A percentile compares a stretch with the other conserved stretches of the same genome.
Conservation (phyloP, 2,329 filamentous ascomycete species). For the Atkinsonella hypoxylon region DNA sequence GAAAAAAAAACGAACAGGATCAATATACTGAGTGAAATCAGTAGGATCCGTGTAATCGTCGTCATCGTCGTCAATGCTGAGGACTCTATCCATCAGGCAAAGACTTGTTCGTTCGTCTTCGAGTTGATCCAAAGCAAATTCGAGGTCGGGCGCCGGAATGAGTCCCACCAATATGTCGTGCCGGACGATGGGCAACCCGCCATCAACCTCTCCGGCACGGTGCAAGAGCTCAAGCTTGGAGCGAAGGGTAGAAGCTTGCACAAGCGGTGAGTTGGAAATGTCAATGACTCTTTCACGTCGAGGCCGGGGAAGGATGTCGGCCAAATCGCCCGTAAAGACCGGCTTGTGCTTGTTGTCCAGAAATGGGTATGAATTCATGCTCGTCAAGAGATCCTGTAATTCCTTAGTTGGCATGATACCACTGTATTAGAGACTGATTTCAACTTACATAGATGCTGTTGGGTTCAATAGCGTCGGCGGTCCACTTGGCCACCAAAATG, state of each 20-base stretch:
- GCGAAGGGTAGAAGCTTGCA: conserved; percentile 66
- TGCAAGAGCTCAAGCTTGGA: conserved; percentile 73
- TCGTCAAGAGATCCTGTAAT: conserved; percentile 69
- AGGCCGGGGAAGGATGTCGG: conserved; percentile 70
- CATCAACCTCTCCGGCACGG: conserved; percentile 78
- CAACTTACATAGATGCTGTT: conserved; percentile 73
- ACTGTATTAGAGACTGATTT: not conserved
- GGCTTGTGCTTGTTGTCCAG: conserved; percentile 94
- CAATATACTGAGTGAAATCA: conserved; percentile 85
- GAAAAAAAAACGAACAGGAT: conserved; percentile 53
- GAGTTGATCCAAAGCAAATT: conserved; percentile 81
- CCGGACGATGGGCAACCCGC: conserved; percentile 76
- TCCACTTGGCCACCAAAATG: conserved; percentile 96
- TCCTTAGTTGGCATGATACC: conserved; percentile 8
- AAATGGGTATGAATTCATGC: conserved; percentile 96
- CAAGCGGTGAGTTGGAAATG: conserved; percentile 68
- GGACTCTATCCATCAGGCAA: conserved; percentile 70
- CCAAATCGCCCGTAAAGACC: conserved; percentile 76
- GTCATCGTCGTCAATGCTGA: conserved; percentile 51
- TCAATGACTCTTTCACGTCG: conserved; percentile 75
- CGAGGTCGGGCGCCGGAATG: conserved; percentile 87
- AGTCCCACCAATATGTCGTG: conserved; percentile 73
- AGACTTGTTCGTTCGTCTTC: conserved; percentile 59
- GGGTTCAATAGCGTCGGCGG: conserved; percentile 87
- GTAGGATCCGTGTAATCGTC: conserved; percentile 53